These are phyloP conservation scores for Lodderomyces jiufengensis DNA, from an alignment of 1,139 yeast species.

Conservation along the genomic window DNA sequence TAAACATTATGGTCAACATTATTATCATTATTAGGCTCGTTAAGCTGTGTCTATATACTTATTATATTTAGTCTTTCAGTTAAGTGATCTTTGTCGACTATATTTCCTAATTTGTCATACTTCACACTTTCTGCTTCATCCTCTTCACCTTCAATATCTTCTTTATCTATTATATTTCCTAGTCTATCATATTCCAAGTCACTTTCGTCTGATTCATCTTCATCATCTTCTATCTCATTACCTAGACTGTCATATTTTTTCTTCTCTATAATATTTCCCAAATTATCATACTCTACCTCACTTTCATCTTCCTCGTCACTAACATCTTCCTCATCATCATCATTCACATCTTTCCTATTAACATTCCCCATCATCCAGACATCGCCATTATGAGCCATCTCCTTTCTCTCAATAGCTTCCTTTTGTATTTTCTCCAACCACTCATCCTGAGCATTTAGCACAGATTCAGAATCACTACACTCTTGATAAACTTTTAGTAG, in stretches of 20 bases:
- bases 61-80: neutral
- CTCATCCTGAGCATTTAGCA: constrained; percentile 66
- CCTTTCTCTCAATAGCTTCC: constrained; percentile 65
- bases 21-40: no score
- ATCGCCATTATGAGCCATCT: constrained; percentile 52
- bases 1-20: no score
- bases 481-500: constrained; percentile 67
- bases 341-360: constrained; percentile 38
- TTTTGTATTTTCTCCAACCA: constrained; percentile 70
- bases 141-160: neutral
- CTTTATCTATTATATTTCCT: neutral
- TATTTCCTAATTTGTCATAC: constrained; percentile 3
- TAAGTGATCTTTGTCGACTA: constrained; percentile 4
- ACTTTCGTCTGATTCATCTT: constrained; percentile 5
- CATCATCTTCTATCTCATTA: constrained; percentile 8
- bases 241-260: constrained; percentile 9
- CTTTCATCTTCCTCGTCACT: constrained; percentile 11
- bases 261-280: constrained; percentile 15
- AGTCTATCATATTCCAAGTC: neutral
- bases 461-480: constrained; percentile 79
- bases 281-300: constrained; percentile 15
- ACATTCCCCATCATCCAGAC: constrained; percentile 80
- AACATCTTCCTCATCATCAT: constrained; percentile 8
- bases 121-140: neutral
- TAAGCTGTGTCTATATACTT: no score